These are phyloP conservation scores for Cerioporus squamosus DNA, from an alignment of 1,284 basidiomycete species.

Conservation along the genomic window DNA sequence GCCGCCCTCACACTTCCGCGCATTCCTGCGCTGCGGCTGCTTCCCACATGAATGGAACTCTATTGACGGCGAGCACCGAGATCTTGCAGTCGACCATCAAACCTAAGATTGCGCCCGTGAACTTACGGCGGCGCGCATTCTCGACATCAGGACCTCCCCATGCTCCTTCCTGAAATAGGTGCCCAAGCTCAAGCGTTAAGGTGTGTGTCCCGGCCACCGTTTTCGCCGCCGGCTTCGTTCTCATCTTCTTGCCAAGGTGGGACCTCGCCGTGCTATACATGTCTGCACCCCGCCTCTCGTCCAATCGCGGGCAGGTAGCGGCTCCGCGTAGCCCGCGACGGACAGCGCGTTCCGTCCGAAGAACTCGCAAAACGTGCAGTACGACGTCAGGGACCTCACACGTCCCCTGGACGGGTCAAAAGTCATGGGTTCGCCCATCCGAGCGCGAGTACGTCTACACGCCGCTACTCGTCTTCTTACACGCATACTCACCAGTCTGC, in stretches of 20 bases:
- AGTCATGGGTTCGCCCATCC: not conserved
- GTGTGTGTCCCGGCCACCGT: conserved; percentile 15
- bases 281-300: not conserved
- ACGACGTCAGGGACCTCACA: conserved; percentile 13
- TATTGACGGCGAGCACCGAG: conserved; percentile 16
- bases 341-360: conserved; percentile 1
- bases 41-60: conserved; percentile 18
- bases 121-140: not conserved
- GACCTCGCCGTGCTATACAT: conserved; percentile 2
- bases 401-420: not conserved
- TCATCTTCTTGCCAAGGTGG: conserved; percentile 18
- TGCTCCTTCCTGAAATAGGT: conserved; percentile 1
- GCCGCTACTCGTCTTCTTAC: conserved; percentile 1
- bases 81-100: conserved; percentile 5
- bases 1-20: conserved; percentile 11
- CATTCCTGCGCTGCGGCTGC: conserved; percentile 7
- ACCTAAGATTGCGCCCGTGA: conserved; percentile 14
- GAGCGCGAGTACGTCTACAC: not conserved
- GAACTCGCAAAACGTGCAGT: not conserved
- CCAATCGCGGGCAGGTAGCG: conserved; percentile 12
- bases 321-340: conserved; percentile 11
- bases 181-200: conserved; percentile 24
- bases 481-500: not conserved
- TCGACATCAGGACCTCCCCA: not conserved
- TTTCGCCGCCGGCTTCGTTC: conserved; percentile 2